A percentile compares a stretch with the other conserved stretches of the same genome.
Evolutionary conservation across 768 basidiomycete genomes (phyloP).

Genomic region (Mycena maculata): DNA sequence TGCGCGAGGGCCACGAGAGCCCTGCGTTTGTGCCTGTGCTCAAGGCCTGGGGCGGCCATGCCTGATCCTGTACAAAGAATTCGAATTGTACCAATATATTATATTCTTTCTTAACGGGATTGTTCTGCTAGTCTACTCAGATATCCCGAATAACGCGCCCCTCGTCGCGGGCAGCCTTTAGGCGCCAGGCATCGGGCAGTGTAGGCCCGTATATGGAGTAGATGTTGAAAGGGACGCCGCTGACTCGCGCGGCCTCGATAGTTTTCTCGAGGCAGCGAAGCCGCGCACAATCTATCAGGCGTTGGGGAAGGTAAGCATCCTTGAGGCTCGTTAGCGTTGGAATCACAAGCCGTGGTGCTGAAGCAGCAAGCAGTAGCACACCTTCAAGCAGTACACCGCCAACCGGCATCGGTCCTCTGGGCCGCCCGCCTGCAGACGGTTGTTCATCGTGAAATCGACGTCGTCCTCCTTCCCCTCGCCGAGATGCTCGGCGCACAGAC

Average conservation of each 20-base stretch:
- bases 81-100: neutral
- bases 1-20: constrained; percentile 66
- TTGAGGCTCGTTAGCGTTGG: too few relatives aligned
- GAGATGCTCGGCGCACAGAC: too few relatives aligned
- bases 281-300: too few relatives aligned
- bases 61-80: neutral
- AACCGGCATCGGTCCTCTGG: neutral
- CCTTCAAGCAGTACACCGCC: constrained; percentile 1
- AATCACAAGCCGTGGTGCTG: too few relatives aligned
- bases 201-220: neutral
- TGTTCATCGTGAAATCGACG: neutral
- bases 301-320: too few relatives aligned
- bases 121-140: too few relatives aligned
- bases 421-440: neutral
- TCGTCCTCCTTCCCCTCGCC: too few relatives aligned
- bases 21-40: constrained; percentile 55
- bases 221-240: neutral
- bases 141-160: too few relatives aligned
- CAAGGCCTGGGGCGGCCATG: constrained; percentile 1
- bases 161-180: neutral
- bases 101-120: neutral
- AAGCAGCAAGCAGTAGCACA: neutral
- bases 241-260: neutral
- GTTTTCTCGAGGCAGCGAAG: neutral
- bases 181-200: neutral